Conservation (phyloP, 2,329 filamentous ascomycete genomes). For the Scedosporium minutisporum region DNA sequence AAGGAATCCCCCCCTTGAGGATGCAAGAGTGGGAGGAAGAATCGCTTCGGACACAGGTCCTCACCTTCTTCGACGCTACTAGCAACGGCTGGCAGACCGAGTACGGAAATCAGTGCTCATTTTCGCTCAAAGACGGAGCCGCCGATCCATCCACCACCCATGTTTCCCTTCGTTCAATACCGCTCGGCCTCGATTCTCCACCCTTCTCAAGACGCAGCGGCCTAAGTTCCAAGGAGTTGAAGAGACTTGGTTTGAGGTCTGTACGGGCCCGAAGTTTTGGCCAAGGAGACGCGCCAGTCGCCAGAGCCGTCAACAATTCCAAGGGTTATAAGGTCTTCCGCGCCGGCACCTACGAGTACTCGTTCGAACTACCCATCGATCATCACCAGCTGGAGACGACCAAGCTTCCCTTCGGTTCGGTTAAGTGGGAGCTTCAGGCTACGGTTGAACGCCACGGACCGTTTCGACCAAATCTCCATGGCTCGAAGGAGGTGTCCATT, state of each 20-base stretch:
- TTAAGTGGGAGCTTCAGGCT: slow-evolving; percentile 81
- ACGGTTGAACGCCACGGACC: slow-evolving; percentile 78
- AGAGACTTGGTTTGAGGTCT: slow-evolving; percentile 69
- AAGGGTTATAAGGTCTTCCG: slow-evolving; percentile 83
- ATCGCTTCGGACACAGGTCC: slow-evolving; percentile 75
- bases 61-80: slow-evolving; percentile 83
- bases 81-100: slow-evolving; percentile 50
- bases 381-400: slow-evolving; percentile 84
- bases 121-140: slow-evolving; percentile 31
- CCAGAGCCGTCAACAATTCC: slow-evolving; percentile 45
- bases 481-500: slow-evolving; percentile 70
- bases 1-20: slow-evolving; percentile 84
- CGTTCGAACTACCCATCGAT: slow-evolving; percentile 83
- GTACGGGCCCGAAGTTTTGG: slow-evolving; percentile 77
- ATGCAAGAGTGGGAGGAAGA: slow-evolving; percentile 76
- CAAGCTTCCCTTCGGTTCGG: slow-evolving; percentile 73
- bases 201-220: slow-evolving; percentile 16
- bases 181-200: slow-evolving; percentile 12
- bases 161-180: slow-evolving; percentile 12
- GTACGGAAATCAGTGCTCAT: slow-evolving; percentile 55
- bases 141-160: slow-evolving; percentile 26
- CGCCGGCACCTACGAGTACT: slow-evolving; percentile 56
- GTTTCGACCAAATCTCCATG: slow-evolving; percentile 80
- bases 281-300: slow-evolving; percentile 60
- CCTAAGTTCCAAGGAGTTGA: slow-evolving; percentile 38